Evolutionary conservation across 2,329 filamentous ascomycete species (phyloP).

Genomic region (Verticillium klebahnii): DNA sequence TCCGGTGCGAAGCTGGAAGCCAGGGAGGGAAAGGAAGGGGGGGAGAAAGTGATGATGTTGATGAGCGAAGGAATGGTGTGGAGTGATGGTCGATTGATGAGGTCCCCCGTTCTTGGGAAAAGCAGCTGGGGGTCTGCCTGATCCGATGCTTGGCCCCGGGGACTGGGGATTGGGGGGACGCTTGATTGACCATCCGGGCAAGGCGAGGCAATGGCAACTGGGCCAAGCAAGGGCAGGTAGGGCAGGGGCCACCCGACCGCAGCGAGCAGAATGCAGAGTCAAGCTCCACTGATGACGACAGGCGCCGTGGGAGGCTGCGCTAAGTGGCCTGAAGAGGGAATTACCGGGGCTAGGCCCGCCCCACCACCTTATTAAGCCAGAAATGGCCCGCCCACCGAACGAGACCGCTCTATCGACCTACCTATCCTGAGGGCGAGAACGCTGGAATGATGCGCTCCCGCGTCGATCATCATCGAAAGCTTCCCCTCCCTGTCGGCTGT

Average conservation of each 20-base stretch:
- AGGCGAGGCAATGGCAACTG: not conserved
- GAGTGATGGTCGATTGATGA: not conserved
- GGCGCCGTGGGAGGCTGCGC: not conserved
- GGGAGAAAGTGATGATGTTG: not conserved
- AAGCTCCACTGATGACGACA: not conserved
- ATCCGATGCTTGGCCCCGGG: not conserved
- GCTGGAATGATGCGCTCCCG: not conserved
- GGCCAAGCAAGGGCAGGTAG: not conserved
- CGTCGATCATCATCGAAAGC: not conserved
- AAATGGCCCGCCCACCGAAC: not conserved
- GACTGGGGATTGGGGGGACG: not conserved
- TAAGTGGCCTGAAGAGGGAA: not conserved
- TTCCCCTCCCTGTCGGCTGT: not conserved
- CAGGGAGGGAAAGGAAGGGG: not conserved
- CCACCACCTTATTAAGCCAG: not conserved
- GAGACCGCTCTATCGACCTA: no score
- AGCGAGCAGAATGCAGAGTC: not conserved
- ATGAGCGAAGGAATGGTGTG: not conserved
- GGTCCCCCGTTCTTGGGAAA: not conserved
- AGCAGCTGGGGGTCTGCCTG: not conserved
- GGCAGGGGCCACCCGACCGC: not conserved
- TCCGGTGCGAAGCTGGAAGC: not conserved
- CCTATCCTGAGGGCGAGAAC: not conserved
- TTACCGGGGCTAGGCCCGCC: not conserved
- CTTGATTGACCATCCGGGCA: not conserved